Percentiles rank a stretch among this genome's conserved stretches.
phyloP scores from a whole-genome alignment of 169 alveolate genomes.

The Plasmodium yoelii region DNA sequence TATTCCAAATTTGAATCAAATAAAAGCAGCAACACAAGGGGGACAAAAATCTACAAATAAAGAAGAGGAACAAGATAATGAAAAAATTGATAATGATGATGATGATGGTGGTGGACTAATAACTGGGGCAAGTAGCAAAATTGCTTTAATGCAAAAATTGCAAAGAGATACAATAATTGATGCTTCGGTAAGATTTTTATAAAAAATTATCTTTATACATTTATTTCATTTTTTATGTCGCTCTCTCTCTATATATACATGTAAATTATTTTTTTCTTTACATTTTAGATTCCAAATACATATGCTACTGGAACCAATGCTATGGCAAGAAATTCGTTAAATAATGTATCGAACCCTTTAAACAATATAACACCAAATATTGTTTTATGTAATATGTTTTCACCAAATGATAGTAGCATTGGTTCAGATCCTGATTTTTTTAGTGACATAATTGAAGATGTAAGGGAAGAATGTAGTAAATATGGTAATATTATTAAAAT shows the following conservation, averaged over 20 bases:
- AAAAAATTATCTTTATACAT: not conserved
- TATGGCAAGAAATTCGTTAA: not conserved
- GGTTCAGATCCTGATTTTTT: slow-evolving; percentile 86
- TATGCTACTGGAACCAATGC: slow-evolving; percentile 20
- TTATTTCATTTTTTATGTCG: not conserved
- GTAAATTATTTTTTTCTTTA: slow-evolving; percentile 13
- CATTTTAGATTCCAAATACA: slow-evolving; percentile 13
- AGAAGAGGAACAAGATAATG: slow-evolving; percentile 85
- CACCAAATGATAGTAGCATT: slow-evolving; percentile 82
- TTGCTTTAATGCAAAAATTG: slow-evolving; percentile 88
- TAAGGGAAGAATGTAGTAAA: slow-evolving; percentile 89
- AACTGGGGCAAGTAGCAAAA: slow-evolving; percentile 86
- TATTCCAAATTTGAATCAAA: not conserved
- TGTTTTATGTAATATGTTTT: slow-evolving; percentile 88
- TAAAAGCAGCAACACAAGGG: slow-evolving; percentile 3
- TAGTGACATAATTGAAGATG: slow-evolving; percentile 91
- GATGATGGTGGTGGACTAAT: slow-evolving; percentile 83
- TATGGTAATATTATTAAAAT: slow-evolving; percentile 88
- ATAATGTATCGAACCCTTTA: not conserved
- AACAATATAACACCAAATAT: slow-evolving; percentile 79
- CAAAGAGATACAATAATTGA: slow-evolving; percentile 75
- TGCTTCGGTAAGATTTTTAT: not conserved
- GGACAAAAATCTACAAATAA: slow-evolving; percentile 9
- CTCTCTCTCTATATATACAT: not conserved
- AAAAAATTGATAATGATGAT: slow-evolving; percentile 81